phyloP scores from a whole-genome alignment of 768 basidiomycete genomes.

The Boletus coccyginus region DNA sequence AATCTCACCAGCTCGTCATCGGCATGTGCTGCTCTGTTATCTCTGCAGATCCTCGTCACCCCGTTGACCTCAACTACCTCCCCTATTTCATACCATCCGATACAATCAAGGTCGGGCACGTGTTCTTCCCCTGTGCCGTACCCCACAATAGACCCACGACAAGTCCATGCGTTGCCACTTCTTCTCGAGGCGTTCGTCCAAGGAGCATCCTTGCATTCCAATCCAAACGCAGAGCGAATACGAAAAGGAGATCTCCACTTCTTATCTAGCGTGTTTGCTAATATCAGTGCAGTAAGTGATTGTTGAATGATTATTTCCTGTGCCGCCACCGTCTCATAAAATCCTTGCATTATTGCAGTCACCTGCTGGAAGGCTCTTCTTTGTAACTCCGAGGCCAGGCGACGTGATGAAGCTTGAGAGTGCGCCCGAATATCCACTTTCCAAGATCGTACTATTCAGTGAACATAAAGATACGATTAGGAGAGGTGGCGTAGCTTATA shows the following conservation, averaged over 20 bases:
- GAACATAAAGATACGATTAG: slow-evolving; percentile 87
- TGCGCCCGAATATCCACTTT: slow-evolving; percentile 72
- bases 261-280: slow-evolving; percentile 91
- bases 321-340: slow-evolving; percentile 1
- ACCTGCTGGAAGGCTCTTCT: slow-evolving; percentile 74
- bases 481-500: slow-evolving; percentile 81
- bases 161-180: slow-evolving; percentile 68
- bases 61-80: slow-evolving; percentile 38
- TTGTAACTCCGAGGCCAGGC: slow-evolving; percentile 63
- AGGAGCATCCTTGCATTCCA: slow-evolving; percentile 56
- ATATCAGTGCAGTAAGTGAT: slow-evolving; percentile 70
- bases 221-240: slow-evolving; percentile 45
- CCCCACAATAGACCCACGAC: slow-evolving; percentile 50
- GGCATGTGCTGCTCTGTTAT: slow-evolving; percentile 61
- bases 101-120: slow-evolving; percentile 77
- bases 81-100: slow-evolving; percentile 63
- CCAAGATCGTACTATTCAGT: slow-evolving; percentile 81
- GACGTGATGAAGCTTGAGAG: slow-evolving; percentile 44
- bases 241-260: slow-evolving; percentile 87
- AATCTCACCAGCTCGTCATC: slow-evolving; percentile 80
- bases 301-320: neutral
- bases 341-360: slow-evolving; percentile 43
- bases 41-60: slow-evolving; percentile 64
- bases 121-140: slow-evolving; percentile 72
- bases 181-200: slow-evolving; percentile 89